Evolutionary conservation across 2,329 filamentous ascomycete genomes (phyloP).

Genomic region (Aureobasidium sp.): DNA sequence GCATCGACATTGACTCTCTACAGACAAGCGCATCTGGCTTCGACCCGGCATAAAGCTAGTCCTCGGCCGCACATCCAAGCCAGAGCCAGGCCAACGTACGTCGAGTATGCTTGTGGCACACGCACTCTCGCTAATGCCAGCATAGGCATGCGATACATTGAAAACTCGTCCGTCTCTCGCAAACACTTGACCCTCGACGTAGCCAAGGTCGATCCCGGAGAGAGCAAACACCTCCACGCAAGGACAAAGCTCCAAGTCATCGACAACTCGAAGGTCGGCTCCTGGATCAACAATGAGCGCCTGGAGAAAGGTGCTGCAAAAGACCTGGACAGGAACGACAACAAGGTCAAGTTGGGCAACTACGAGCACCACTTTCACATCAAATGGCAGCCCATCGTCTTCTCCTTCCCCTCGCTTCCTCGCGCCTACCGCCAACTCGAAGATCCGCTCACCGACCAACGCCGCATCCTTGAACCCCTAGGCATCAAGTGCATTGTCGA

Average conservation of each 20-base stretch:
- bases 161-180: conserved; percentile 76
- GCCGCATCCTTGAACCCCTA: conserved; percentile 65
- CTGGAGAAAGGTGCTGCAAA: conserved; percentile 35
- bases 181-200: conserved; percentile 79
- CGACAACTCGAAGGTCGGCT: conserved; percentile 81
- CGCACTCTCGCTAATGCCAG: neutral
- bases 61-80: conserved; percentile 64
- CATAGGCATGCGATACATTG: conserved; percentile 55
- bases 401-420: conserved; percentile 71
- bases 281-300: conserved; percentile 29
- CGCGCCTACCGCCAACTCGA: conserved; percentile 42
- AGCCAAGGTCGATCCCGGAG: conserved; percentile 54
- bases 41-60: conserved; percentile 78
- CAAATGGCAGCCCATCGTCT: conserved; percentile 70
- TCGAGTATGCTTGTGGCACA: neutral
- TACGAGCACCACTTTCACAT: conserved; percentile 52
- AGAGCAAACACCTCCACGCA: conserved; percentile 51
- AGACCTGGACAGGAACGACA: conserved; percentile 50
- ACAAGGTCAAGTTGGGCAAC: conserved; percentile 65
- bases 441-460: conserved; percentile 57
- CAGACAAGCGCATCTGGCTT: conserved; percentile 72
- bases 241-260: conserved; percentile 66
- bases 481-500: conserved; percentile 79
- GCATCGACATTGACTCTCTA: neutral
- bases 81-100: conserved; percentile 6